These are phyloP conservation scores for Tolypocladium amazonense DNA, from an alignment of 2,329 filamentous ascomycete species.

Conservation along the genomic window DNA sequence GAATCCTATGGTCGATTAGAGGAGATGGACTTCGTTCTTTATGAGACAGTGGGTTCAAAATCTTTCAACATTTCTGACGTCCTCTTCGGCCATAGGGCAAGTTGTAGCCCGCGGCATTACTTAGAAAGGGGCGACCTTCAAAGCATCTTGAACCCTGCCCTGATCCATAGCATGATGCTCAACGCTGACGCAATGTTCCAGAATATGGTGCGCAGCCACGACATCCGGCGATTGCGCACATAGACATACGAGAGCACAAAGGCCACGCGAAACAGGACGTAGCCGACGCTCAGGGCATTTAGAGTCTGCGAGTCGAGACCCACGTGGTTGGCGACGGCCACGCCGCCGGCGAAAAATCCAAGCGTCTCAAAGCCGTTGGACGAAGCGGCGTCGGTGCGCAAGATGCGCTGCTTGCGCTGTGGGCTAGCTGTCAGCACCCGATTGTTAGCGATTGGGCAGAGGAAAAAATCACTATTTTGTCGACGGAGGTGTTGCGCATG, in stretches of 20 bases:
- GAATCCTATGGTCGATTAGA: too few relatives aligned
- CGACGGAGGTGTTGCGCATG: constrained; percentile 18
- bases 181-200: constrained; percentile 25
- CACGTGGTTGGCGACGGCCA: constrained; percentile 34
- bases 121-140: neutral
- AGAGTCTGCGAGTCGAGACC: constrained; percentile 23
- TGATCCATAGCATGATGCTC: constrained; percentile 28
- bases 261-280: constrained; percentile 25
- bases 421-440: neutral
- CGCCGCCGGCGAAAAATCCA: constrained; percentile 29
- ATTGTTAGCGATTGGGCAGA: neutral
- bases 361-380: constrained; percentile 34
- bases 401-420: constrained; percentile 41
- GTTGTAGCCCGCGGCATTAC: too few relatives aligned
- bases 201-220: constrained; percentile 24
- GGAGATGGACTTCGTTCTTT: too few relatives aligned
- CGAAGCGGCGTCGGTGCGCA: constrained; percentile 40
- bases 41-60: too few relatives aligned
- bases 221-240: constrained; percentile 28
- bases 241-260: constrained; percentile 33
- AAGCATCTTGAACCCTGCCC: constrained; percentile 22
- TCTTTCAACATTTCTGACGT: too few relatives aligned
- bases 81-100: too few relatives aligned
- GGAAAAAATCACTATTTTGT: constrained; percentile 13
- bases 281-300: constrained; percentile 28